phyloP scores from a whole-genome alignment of 441 rosid species.

The Erodium trifolium region DNA sequence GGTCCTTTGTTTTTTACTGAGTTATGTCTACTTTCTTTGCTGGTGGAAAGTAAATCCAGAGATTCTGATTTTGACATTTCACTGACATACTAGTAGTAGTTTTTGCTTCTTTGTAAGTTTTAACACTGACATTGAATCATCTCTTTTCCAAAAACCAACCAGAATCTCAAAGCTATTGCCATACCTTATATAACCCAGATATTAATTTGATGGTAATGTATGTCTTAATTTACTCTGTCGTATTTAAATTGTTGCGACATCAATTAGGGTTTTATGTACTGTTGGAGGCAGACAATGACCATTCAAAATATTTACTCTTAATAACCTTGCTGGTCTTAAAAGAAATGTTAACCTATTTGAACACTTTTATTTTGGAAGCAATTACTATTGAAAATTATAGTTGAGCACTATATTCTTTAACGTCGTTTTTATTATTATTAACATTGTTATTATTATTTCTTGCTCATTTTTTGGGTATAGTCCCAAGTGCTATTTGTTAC shows the following conservation, averaged over 20 bases:
- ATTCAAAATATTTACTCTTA: neutral
- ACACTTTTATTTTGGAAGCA: neutral
- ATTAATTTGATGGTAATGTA: too few relatives aligned
- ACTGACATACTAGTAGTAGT: neutral
- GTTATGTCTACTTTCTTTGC: neutral
- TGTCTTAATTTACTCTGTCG: too few relatives aligned
- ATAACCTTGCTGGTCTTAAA: neutral
- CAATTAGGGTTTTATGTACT: neutral
- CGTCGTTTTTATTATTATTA: neutral
- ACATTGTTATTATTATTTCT: neutral
- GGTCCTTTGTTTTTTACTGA: neutral
- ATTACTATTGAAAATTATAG: neutral
- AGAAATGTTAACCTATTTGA: neutral
- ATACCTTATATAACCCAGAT: too few relatives aligned
- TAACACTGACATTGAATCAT: neutral
- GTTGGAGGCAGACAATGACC: neutral
- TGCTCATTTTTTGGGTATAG: neutral
- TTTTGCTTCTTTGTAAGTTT: neutral
- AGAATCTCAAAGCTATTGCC: neutral
- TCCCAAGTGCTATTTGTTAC: neutral
- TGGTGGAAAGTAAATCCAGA: constrained; percentile 28
- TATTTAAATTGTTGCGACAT: neutral
- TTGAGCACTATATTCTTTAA: neutral
- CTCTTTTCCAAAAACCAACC: neutral
- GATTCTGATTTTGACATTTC: constrained; percentile 64